A percentile compares a stretch with the other conserved stretches of the same genome.
These are phyloP conservation scores for Pseudonitzschia multistriata DNA, from an alignment of 108 stramenopile species.

Conservation along the genomic window DNA sequence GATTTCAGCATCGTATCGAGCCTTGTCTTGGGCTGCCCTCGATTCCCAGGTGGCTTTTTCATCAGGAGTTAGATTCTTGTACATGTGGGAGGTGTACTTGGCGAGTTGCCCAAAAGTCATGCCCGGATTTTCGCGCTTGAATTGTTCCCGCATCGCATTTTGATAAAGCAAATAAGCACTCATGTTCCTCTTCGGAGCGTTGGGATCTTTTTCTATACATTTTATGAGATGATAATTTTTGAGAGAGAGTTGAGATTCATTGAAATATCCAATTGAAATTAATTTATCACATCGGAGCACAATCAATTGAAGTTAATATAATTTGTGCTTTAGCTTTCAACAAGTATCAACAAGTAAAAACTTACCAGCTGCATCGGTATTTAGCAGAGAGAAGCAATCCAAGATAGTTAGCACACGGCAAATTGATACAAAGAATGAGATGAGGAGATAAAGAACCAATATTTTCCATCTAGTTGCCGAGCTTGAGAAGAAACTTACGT, in stretches of 20 bases:
- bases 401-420: too few relatives aligned
- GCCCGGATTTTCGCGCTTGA: slow-evolving; percentile 22
- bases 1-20: slow-evolving; percentile 79
- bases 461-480: too few relatives aligned
- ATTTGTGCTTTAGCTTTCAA: too few relatives aligned
- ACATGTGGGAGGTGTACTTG: slow-evolving; percentile 90
- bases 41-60: slow-evolving; percentile 83
- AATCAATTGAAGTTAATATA: too few relatives aligned
- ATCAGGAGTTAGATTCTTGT: slow-evolving; percentile 75
- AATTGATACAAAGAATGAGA: neutral
- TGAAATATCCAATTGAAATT: too few relatives aligned
- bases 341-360: neutral
- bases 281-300: too few relatives aligned
- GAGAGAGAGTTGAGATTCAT: neutral
- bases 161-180: slow-evolving; percentile 85
- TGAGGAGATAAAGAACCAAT: neutral
- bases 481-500: slow-evolving; percentile 6
- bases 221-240: neutral
- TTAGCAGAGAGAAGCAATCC: neutral
- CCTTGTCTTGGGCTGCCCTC: slow-evolving; percentile 78
- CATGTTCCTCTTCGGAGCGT: slow-evolving; percentile 92
- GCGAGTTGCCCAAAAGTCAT: slow-evolving; percentile 89
- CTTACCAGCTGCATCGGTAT: neutral
- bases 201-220: slow-evolving; percentile 53
- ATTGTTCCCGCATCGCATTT: slow-evolving; percentile 77